These are phyloP conservation scores for Globomyces pollinis-pini DNA, from an alignment of 192 early-diverging fungal genomes.

Conservation along the genomic window DNA sequence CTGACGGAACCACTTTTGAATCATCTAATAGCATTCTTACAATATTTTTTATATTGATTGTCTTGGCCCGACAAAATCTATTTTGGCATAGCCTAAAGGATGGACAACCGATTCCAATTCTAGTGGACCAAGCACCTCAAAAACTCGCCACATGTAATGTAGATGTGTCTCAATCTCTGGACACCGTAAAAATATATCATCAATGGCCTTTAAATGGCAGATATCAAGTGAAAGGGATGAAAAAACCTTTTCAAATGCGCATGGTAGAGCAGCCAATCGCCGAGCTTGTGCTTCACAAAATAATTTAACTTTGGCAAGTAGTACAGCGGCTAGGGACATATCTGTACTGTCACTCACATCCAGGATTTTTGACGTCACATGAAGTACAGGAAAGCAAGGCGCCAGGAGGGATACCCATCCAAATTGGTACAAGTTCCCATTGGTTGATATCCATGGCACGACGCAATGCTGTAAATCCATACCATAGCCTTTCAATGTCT, in stretches of 20 bases:
- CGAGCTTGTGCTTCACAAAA: not conserved
- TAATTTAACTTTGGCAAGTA: not conserved
- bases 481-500: too few relatives aligned
- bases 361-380: not conserved
- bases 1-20: too few relatives aligned
- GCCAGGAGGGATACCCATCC: not conserved
- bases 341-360: not conserved
- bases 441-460: not conserved
- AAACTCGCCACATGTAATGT: not conserved
- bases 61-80: too few relatives aligned
- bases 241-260: not conserved
- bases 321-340: not conserved
- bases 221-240: not conserved
- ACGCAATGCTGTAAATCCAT: not conserved
- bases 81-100: too few relatives aligned
- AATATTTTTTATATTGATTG: too few relatives aligned
- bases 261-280: not conserved
- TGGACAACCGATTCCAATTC: too few relatives aligned
- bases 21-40: too few relatives aligned
- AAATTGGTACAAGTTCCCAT: not conserved
- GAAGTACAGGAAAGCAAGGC: not conserved
- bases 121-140: not conserved
- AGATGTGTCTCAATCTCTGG: not conserved
- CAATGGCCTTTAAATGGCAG: not conserved
- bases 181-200: not conserved